Evolutionary conservation across 2,329 filamentous ascomycete species (phyloP), one percentile per base, ranked within the genome.

Genomic region (Grosmannia huntii): DNA sequence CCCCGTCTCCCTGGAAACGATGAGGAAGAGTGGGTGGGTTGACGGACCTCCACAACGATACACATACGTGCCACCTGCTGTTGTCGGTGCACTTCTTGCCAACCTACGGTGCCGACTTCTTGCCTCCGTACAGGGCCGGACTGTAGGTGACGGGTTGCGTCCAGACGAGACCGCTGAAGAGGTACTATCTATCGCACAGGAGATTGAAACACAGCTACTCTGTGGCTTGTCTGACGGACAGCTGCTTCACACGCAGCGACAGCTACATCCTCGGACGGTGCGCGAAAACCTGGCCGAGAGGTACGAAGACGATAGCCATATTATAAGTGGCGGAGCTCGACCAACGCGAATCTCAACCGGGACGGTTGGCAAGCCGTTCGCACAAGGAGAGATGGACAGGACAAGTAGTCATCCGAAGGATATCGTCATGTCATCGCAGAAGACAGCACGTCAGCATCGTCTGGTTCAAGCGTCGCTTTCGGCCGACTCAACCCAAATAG

Each of bases 11-110:
- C 69, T 81, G 1, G 69, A 72, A 0, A 71, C 76, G 56, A 79
- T 85, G 72, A 75, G 73, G 51, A 70, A 73, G 49, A 77, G 79
- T 46, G 81, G 79, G 0, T 83, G 81, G 78, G 65, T 83, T 0
- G 70, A 73, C 5, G 69, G 71, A 1, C 58, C 62, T 4, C 75
- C 82, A n/a, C 70, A 73, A 28, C 77, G 75, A 55, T 83, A 78
- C 60, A 68, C 69, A 3, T 82, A 78, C 62, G 67, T 85, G 0
- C 78, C 77, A 1, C 82, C 81, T 1, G 80, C 78, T 2, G 74
- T 82, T 1, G 74, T 82, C 0, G 80, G 79, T 6, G 75, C 80
- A 62, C 68, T 85, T 14, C 73, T 84, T 51, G 79, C 75, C 56
- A 85, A 85, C 59, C 66, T 86, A 38, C 72, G 76, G 19, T 75